Conservation (phyloP, 805 yeast genomes). For the Kodamaea jinghongensis region DNA sequence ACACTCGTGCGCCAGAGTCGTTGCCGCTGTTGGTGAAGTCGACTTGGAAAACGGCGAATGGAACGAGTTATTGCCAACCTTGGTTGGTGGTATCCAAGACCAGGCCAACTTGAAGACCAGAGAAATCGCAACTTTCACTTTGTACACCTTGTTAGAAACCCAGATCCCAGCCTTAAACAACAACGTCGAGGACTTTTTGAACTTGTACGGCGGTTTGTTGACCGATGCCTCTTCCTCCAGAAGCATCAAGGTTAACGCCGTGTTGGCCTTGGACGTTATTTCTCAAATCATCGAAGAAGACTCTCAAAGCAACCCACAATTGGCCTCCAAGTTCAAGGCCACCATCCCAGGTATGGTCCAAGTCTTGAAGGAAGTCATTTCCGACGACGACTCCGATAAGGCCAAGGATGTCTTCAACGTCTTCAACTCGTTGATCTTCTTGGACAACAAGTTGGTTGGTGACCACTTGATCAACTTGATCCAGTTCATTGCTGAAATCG, state of each 20-base stretch:
- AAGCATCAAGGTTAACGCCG: constrained; percentile 79
- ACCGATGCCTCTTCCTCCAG: constrained; percentile 52
- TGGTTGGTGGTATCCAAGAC: constrained; percentile 57
- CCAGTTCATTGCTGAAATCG: constrained; percentile 71
- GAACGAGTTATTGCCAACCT: constrained; percentile 71
- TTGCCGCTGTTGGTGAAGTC: constrained; percentile 76
- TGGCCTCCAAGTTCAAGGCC: constrained; percentile 54
- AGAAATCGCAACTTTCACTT: constrained; percentile 80
- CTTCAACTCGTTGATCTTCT: constrained; percentile 71
- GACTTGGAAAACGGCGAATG: constrained; percentile 68
- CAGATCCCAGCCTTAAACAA: constrained; percentile 55
- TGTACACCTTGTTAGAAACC: constrained; percentile 75
- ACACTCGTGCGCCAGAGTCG: constrained; percentile 86
- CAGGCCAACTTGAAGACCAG: constrained; percentile 50
- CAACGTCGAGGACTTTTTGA: constrained; percentile 64
- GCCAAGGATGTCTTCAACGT: constrained; percentile 79
- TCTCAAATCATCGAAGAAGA: constrained; percentile 66
- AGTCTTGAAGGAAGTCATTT: constrained; percentile 72
- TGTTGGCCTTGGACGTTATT: constrained; percentile 73
- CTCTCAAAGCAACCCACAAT: constrained; percentile 41
- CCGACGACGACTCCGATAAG: constrained; percentile 65
- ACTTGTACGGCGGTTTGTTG: constrained; percentile 67
- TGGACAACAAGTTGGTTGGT: constrained; percentile 78
- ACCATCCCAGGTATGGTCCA: constrained; percentile 78
- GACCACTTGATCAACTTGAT: constrained; percentile 67